Percentiles rank a stretch among this genome's conserved stretches.
These are phyloP conservation scores for Backusella luteola DNA, from an alignment of 192 early-diverging fungal species.

Conservation along the genomic window DNA sequence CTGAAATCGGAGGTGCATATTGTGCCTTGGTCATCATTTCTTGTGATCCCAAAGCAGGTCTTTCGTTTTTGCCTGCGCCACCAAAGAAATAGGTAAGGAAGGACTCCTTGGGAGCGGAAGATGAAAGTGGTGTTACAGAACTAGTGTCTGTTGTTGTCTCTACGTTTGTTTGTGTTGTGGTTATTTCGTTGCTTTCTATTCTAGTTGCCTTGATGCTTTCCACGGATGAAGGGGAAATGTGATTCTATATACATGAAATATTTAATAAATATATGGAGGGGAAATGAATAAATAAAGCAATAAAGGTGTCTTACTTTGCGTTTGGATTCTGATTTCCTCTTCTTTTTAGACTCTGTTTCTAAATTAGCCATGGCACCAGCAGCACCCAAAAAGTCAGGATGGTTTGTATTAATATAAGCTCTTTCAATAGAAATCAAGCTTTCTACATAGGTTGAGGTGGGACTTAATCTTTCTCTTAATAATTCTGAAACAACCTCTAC, in stretches of 20 bases:
- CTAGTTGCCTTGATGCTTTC: neutral
- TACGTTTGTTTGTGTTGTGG: neutral
- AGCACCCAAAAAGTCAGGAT: slow-evolving; percentile 82
- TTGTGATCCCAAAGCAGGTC: slow-evolving; percentile 31
- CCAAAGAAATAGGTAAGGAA: slow-evolving; percentile 49
- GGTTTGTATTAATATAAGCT: slow-evolving; percentile 85
- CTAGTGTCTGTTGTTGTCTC: neutral
- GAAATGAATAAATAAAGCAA: neutral
- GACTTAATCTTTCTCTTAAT: slow-evolving; percentile 69
- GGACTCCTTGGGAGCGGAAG: slow-evolving; percentile 35
- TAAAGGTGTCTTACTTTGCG: slow-evolving; percentile 9
- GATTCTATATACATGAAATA: neutral
- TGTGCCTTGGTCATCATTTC: slow-evolving; percentile 25
- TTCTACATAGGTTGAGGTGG: slow-evolving; percentile 73
- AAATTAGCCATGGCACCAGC: slow-evolving; percentile 71
- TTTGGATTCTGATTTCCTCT: slow-evolving; percentile 43
- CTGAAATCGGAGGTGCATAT: slow-evolving; percentile 34
- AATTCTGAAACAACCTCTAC: slow-evolving; percentile 79
- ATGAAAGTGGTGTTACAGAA: neutral
- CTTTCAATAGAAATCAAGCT: slow-evolving; percentile 80
- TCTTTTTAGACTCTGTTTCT: slow-evolving; percentile 65
- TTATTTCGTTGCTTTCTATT: slow-evolving; percentile 6
- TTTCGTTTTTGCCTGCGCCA: slow-evolving; percentile 38
- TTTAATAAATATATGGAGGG: neutral
- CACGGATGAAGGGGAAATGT: neutral